Evolutionary conservation across 257 asterid genomes (phyloP), one percentile per base, ranked within the genome.

Genomic region (Nicotiana paniculata): DNA sequence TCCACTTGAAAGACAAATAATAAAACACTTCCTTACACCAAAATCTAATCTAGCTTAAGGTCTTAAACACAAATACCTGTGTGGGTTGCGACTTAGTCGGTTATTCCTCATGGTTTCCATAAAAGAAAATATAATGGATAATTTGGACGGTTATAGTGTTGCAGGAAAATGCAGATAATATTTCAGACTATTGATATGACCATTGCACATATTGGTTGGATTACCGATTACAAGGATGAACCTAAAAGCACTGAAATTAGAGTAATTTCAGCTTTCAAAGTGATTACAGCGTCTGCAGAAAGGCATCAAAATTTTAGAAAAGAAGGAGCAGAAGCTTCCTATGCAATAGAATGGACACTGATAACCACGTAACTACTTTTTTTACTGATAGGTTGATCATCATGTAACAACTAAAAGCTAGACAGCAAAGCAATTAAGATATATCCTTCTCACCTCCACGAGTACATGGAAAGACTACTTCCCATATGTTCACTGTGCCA

Each of bases 401-500:
- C 79, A 46, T 24, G 59, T 67, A 78, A 53, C 32, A 6, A 55
- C 77, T 62, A 51, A 53, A 59, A 67, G 46, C 37, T 58, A 30
- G 53, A 67, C 30, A 5, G 26, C 10, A 69, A 43, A 82, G 61
- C 37, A 81, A 57, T 39, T 63, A 26, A 80, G 68, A 77, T 51
- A 30, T 53, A 72, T 46, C 80, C n/a, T 11, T 81, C 93, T 90
- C 86, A 93, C 98, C 98, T 59, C 83, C 96, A 59, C 83, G 82
- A 57, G 79, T 81, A 61, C 90, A 90, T 37, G 95, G 94, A 80
- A 94, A 81, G 61, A 88, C 77, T 83, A 94, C 62, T 81, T 91
- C 93, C 97, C 99, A 94, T 76, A 96, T 77, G 76, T 90, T 91
- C 70, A 93, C 97, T 12, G 81, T 86, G 69, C 98, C 94, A 88